These are phyloP conservation scores for Sphaerulina vaccinii DNA, from an alignment of 2,329 filamentous ascomycete genomes.

Conservation along the genomic window DNA sequence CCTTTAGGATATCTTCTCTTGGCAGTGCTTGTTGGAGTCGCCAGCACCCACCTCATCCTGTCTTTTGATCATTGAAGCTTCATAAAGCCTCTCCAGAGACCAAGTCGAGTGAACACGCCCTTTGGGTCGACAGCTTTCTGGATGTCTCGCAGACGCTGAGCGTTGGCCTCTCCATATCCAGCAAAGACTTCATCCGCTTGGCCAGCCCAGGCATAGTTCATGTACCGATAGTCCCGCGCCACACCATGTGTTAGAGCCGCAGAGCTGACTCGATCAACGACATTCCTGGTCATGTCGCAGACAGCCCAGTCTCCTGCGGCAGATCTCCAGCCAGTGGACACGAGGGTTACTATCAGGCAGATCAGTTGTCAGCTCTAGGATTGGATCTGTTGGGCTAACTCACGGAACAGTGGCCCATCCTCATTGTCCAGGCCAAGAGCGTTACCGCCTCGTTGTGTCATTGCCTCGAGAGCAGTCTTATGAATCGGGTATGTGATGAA, in stretches of 20 bases:
- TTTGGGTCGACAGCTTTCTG: not conserved
- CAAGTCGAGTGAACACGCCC: not conserved
- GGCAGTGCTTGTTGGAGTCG: too few relatives aligned
- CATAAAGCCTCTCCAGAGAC: not conserved
- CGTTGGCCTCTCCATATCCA: not conserved
- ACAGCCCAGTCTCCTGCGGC: not conserved
- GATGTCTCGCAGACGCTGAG: not conserved
- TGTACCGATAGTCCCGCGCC: not conserved
- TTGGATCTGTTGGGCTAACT: too few relatives aligned
- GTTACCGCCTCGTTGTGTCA: not conserved
- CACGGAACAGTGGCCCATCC: not conserved
- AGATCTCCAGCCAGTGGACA: not conserved
- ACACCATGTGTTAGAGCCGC: not conserved
- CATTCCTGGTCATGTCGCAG: conserved; percentile 2
- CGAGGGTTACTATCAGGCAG: not conserved
- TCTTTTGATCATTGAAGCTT: not conserved
- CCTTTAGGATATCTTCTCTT: too few relatives aligned
- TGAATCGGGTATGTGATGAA: not conserved
- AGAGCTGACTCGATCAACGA: not conserved
- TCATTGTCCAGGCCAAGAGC: not conserved
- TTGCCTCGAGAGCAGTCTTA: not conserved
- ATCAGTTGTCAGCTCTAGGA: too few relatives aligned
- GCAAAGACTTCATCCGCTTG: not conserved
- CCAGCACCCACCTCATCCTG: too few relatives aligned
- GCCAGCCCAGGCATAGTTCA: not conserved